Percentiles rank a stretch among this genome's conserved stretches.
Evolutionary conservation across 23 red algal species (phyloP).

Genomic region (Chondrus crispus): DNA sequence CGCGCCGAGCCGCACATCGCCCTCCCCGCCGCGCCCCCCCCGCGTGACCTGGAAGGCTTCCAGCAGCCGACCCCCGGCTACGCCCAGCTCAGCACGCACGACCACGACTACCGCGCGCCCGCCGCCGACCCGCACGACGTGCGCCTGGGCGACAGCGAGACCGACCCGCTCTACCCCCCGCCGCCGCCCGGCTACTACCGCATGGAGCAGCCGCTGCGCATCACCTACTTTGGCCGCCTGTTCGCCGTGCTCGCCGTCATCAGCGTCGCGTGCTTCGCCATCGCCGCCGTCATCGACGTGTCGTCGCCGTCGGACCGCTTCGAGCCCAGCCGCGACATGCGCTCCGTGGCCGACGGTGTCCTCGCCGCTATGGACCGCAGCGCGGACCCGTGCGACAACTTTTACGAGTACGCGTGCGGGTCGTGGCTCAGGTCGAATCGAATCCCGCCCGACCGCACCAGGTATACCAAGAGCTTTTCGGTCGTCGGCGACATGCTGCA

Average conservation of each 20-base stretch:
- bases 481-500: constrained; percentile 55
- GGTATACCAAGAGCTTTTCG: constrained; percentile 59
- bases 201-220: constrained; percentile 28
- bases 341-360: constrained; percentile 52
- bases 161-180: constrained; percentile 48
- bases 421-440: constrained; percentile 60
- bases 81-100: neutral
- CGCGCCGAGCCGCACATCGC: too few species aligned
- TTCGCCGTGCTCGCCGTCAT: constrained; percentile 20
- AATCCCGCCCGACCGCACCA: constrained; percentile 65
- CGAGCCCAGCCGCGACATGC: constrained; percentile 18
- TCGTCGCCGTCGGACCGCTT: constrained; percentile 39
- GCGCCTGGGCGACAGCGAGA: neutral
- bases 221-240: constrained; percentile 20
- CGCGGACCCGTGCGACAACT: constrained; percentile 85
- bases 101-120: neutral
- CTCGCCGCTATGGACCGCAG: constrained; percentile 75
- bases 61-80: neutral
- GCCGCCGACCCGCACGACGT: neutral
- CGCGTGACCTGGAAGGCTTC: too few species aligned
- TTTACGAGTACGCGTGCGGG: constrained; percentile 93
- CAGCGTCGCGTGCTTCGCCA: constrained; percentile 42
- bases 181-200: constrained; percentile 48
- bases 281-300: constrained; percentile 66
- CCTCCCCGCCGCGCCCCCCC: too few species aligned